Percentiles rank a stretch among this genome's conserved stretches.
Conservation (phyloP, 805 yeast species). For the Zygoascus biomembranicola region DNA sequence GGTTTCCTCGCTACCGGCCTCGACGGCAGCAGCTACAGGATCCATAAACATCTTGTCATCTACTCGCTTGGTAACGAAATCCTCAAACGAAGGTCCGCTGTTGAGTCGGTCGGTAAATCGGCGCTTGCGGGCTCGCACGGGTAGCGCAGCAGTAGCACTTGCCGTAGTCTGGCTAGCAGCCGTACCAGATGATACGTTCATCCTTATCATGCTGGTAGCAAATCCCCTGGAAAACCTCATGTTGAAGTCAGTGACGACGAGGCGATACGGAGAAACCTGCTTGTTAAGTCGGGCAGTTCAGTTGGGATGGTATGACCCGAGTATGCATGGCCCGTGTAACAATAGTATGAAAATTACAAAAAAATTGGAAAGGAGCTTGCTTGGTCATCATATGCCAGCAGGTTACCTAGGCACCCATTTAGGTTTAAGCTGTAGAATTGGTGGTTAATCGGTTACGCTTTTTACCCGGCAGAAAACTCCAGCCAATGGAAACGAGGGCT, state of each 20-base stretch:
- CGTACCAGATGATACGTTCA: neutral
- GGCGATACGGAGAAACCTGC: too few species aligned
- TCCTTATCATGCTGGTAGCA: neutral
- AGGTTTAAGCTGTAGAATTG: too few species aligned
- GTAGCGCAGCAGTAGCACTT: neutral
- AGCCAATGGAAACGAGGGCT: neutral
- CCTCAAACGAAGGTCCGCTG: constrained; percentile 89
- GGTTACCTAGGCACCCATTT: too few species aligned
- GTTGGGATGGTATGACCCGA: too few species aligned
- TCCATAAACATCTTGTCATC: constrained; percentile 49
- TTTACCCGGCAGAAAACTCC: neutral
- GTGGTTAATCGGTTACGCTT: too few species aligned
- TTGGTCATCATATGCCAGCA: too few species aligned
- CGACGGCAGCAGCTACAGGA: constrained; percentile 46
- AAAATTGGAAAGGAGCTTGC: too few species aligned
- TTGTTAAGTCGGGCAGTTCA: too few species aligned
- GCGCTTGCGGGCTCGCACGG: constrained; percentile 30
- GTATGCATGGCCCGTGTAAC: too few species aligned
- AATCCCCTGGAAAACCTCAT: neutral
- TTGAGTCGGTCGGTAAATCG: constrained; percentile 61
- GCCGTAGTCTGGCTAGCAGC: neutral
- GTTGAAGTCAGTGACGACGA: neutral
- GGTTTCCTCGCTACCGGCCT: constrained; percentile 22
- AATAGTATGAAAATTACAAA: too few species aligned
- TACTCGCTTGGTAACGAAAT: constrained; percentile 78